Evolutionary conservation across 257 asterid genomes (phyloP).

Genomic region (Eustoma russellianum): DNA sequence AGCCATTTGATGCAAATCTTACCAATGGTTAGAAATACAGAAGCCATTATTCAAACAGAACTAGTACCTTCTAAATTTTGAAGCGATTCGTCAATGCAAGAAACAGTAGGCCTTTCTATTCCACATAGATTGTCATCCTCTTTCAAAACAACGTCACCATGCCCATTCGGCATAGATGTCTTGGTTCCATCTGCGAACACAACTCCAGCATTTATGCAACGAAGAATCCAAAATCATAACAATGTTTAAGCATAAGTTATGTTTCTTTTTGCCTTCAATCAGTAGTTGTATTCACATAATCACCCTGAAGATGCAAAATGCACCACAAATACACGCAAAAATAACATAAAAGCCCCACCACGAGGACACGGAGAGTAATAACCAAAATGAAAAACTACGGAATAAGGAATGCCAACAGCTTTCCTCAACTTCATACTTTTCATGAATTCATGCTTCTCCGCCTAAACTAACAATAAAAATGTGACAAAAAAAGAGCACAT

Average conservation of each 20-base stretch:
- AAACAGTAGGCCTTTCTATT: constrained; percentile 12
- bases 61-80: constrained; percentile 21
- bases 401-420: background rate
- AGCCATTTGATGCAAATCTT: too few relatives aligned
- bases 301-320: background rate
- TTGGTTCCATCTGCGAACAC: constrained; percentile 16
- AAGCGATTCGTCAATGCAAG: constrained; percentile 18
- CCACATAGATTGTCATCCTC: constrained; percentile 18
- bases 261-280: too few relatives aligned
- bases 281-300: background rate
- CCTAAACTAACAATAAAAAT: background rate
- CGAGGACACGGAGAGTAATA: background rate
- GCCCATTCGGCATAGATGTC: constrained; percentile 12
- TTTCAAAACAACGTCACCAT: constrained; percentile 12
- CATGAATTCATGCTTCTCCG: background rate
- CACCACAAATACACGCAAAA: background rate
- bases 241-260: background rate
- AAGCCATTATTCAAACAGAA: background rate
- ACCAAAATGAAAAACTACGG: background rate
- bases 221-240: background rate
- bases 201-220: background rate
- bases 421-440: background rate
- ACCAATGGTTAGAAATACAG: too few relatives aligned
- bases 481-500: background rate
- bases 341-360: background rate